Base-by-base conservation (phyloP, 2,329 filamentous ascomycete species). In the Monosporascus cannonballus region DNA sequence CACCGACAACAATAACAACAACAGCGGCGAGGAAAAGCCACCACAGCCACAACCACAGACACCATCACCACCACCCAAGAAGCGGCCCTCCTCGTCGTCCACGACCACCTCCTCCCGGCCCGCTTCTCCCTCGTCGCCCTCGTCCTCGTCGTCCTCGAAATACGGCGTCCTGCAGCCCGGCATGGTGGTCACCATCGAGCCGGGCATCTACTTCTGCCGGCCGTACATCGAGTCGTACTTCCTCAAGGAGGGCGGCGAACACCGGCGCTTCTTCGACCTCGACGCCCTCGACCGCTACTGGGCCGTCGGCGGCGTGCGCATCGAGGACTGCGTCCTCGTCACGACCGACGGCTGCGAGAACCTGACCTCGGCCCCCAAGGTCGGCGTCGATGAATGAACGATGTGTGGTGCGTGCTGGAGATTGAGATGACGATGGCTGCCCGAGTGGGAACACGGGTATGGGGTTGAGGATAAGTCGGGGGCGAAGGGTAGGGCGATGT, bases 241-340 rank as follows among this genome's bases (percentile, higher is more conserved):
- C 65, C 76, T 87, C 61, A 75, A 78, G 49, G 76, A 81, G 54
- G 71, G 76, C 2, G 71, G 76, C 2, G 71, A 74, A 52, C 83
- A 87, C 65, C 74, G 76, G 39, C 76, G 77, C 54, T 88, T 81
- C 61, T 85, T 94, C 63, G 79, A 92, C 69, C 73, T 74, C 59
- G 74, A 76, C 5, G 78, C 86, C 5, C 71, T 94, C 48, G 82
- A 85, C 55, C 74, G 73, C 56, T 93, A 87, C 68, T 93, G 89
- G 75, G 74, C 72, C 25, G 86, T 97, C 1, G 94, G 93, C 17
- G 94, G 94, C 36, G 90, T 96, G 25, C 81, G 94, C 47, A 95
- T 97, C 56, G 94, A 99, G 73, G 91, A 97, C 65, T 89, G 93
- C 67, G 80, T 97, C 39, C 76, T 94, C 22, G 84, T 97, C 47